A percentile compares a stretch with the other conserved stretches of the same genome.
Evolutionary conservation across 768 basidiomycete genomes (phyloP).

Genomic region (Hemileccinum rubropunctum): DNA sequence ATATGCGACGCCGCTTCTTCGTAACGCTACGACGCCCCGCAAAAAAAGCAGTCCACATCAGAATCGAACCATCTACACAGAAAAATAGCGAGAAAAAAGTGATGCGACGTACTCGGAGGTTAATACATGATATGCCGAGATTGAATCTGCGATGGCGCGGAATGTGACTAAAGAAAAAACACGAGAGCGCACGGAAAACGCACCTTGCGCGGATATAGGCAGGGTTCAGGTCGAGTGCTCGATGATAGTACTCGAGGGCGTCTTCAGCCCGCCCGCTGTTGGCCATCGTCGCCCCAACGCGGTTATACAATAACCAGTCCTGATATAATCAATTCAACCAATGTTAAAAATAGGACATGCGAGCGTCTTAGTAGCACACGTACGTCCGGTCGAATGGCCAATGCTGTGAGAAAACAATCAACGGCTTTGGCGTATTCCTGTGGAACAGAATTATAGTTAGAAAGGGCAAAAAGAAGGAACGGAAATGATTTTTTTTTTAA

Average conservation of each 20-base stretch:
- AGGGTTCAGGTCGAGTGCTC: constrained; percentile 84
- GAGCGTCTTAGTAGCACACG: constrained; percentile 12
- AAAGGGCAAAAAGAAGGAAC: not conserved
- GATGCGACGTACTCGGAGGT: constrained; percentile 59
- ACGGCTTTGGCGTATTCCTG: constrained; percentile 90
- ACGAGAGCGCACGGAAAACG: constrained; percentile 10
- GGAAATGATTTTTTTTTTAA: not conserved
- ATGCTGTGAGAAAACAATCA: constrained; percentile 90
- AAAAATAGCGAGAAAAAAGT: not conserved
- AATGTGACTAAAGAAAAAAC: too few species aligned
- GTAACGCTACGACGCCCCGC: constrained; percentile 52
- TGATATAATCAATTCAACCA: constrained; percentile 26
- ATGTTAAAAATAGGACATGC: not conserved
- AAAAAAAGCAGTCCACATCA: too few species aligned
- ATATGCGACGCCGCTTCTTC: constrained; percentile 86
- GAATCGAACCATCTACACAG: too few species aligned
- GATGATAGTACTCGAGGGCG: constrained; percentile 85
- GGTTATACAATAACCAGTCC: constrained; percentile 93
- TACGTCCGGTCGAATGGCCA: constrained; percentile 86
- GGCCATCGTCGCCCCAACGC: constrained; percentile 92
- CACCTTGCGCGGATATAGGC: constrained; percentile 87
- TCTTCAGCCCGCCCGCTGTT: constrained; percentile 79
- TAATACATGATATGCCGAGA: constrained; percentile 89
- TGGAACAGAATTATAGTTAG: not conserved
- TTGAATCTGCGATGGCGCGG: constrained; percentile 66